Evolutionary conservation across 306 rosid species (phyloP).

Genomic region (Lathyrus sativus): DNA sequence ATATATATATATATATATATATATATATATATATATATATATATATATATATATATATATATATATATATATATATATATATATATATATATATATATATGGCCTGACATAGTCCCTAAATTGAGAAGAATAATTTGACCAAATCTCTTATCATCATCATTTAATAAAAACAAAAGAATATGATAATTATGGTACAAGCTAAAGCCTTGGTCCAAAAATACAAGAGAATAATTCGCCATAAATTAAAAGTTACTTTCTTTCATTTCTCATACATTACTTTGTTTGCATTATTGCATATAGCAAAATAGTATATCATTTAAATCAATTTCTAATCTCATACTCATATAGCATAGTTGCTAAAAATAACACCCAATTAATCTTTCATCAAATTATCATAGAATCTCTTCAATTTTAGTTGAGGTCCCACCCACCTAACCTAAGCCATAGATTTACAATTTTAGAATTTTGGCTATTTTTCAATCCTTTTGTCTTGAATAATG

Average conservation of each 20-base stretch:
- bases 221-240: neutral
- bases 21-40: too few relatives aligned
- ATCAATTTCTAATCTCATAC: neutral
- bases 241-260: conserved; percentile 5
- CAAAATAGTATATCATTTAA: neutral
- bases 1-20: too few relatives aligned
- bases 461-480: conserved; percentile 17
- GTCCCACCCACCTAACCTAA: conserved; percentile 1
- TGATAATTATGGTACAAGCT: neutral
- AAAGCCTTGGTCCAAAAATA: neutral
- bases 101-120: too few relatives aligned
- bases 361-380: neutral
- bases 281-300: neutral
- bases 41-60: too few relatives aligned
- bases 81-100: too few relatives aligned
- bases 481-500: conserved; percentile 20
- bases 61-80: too few relatives aligned
- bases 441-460: neutral
- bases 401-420: neutral
- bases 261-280: neutral
- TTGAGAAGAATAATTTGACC: too few relatives aligned
- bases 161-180: neutral
- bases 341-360: neutral
- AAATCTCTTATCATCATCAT: too few relatives aligned
- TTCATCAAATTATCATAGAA: conserved; percentile 30